phyloP scores from a whole-genome alignment of 768 basidiomycete species.

The Coprinopsis cinerea region DNA sequence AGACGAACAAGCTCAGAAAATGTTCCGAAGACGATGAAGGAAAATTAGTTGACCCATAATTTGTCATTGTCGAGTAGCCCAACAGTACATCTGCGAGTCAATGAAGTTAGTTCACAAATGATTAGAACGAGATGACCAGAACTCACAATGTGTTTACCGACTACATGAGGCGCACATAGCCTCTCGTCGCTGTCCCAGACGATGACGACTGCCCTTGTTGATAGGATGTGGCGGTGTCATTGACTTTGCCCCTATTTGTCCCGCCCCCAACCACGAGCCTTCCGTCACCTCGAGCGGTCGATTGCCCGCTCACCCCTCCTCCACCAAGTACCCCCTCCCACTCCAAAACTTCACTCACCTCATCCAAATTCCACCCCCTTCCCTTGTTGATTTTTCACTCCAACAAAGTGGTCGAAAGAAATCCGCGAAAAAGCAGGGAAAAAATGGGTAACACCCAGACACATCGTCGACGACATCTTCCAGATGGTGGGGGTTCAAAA shows the following conservation, averaged over 20 bases:
- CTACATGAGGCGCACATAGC: not conserved
- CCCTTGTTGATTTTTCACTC: not conserved
- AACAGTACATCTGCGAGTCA: too few species aligned
- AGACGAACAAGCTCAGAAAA: not conserved
- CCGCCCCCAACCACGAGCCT: not conserved
- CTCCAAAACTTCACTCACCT: not conserved
- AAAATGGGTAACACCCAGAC: not conserved
- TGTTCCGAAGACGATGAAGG: not conserved
- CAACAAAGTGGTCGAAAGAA: not conserved
- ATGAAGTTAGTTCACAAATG: too few species aligned
- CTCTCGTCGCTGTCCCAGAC: not conserved
- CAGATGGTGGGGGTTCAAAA: constrained; percentile 8
- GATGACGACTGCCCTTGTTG: not conserved
- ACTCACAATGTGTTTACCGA: not conserved
- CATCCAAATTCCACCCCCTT: not conserved
- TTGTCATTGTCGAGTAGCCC: too few species aligned
- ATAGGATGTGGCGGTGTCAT: not conserved
- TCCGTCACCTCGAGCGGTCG: not conserved
- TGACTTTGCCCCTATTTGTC: not conserved
- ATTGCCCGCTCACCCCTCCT: constrained; percentile 2
- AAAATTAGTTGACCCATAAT: not conserved
- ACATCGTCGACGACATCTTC: constrained; percentile 9
- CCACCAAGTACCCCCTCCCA: not conserved
- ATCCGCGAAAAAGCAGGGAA: not conserved
- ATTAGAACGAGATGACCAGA: too few species aligned